Percentiles rank a stretch among this genome's conserved stretches.
phyloP scores from a whole-genome alignment of 768 basidiomycete species.

The Pulveroboletus ravenelii region DNA sequence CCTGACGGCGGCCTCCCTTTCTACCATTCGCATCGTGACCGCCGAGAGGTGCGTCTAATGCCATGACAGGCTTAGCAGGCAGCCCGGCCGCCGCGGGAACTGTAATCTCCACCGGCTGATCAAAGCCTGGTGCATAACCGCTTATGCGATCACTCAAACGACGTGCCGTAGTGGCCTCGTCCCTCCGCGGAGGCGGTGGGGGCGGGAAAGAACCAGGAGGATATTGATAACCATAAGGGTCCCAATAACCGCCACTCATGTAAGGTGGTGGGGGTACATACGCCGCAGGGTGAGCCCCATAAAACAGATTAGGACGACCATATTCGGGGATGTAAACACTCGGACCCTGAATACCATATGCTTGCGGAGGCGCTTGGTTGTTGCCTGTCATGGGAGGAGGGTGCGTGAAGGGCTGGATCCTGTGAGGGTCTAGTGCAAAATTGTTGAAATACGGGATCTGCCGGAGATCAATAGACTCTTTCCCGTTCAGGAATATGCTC shows the following conservation, averaged over 20 bases:
- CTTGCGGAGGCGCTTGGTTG: slow-evolving; percentile 76
- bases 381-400: slow-evolving; percentile 67
- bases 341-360: slow-evolving; percentile 70
- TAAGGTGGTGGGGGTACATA: slow-evolving; percentile 36
- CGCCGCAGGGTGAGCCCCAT: slow-evolving; percentile 34
- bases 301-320: slow-evolving; percentile 36
- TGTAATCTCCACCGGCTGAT: slow-evolving; percentile 37
- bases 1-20: slow-evolving; percentile 37
- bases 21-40: slow-evolving; percentile 30
- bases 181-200: slow-evolving; percentile 45
- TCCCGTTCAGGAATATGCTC: slow-evolving; percentile 17
- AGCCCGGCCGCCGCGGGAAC: slow-evolving; percentile 67
- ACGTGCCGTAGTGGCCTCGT: slow-evolving; percentile 54
- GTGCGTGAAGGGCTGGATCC: slow-evolving; percentile 80
- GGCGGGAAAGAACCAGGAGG: slow-evolving; percentile 34
- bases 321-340: slow-evolving; percentile 48
- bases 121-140: slow-evolving; percentile 58
- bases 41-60: slow-evolving; percentile 48
- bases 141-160: slow-evolving; percentile 78
- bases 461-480: slow-evolving; percentile 16
- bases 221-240: slow-evolving; percentile 42
- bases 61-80: slow-evolving; percentile 70
- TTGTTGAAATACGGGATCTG: slow-evolving; percentile 91
- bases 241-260: slow-evolving; percentile 41
- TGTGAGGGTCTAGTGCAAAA: slow-evolving; percentile 94